These are phyloP conservation scores for Pestalotiopsis fici DNA, from an alignment of 2,329 filamentous ascomycete species.

Conservation along the genomic window DNA sequence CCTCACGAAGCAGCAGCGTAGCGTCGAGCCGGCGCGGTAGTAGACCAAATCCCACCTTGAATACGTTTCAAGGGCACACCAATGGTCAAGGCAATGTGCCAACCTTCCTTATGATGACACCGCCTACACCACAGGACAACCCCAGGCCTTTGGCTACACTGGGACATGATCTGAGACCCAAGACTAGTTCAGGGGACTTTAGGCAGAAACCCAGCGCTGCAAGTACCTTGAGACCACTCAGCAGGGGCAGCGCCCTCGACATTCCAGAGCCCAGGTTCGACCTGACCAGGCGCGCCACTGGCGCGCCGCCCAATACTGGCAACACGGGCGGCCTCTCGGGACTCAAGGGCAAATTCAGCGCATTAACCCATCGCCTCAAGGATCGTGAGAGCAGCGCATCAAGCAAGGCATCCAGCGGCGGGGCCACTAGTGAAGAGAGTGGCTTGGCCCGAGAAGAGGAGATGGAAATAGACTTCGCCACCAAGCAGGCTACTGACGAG, in stretches of 20 bases:
- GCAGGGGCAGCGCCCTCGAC: conserved; percentile 12
- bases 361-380: conserved; percentile 23
- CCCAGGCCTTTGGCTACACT: conserved; percentile 21
- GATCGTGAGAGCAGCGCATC: conserved; percentile 16
- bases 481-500: neutral
- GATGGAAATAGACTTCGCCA: neutral
- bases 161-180: conserved; percentile 19
- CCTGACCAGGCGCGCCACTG: neutral
- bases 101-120: conserved; percentile 31
- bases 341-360: conserved; percentile 5
- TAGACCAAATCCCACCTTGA: conserved; percentile 21
- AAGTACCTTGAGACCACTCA: conserved; percentile 19
- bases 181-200: neutral
- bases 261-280: neutral
- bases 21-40: conserved; percentile 47
- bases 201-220: conserved; percentile 26
- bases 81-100: conserved; percentile 26
- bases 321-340: neutral
- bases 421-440: neutral
- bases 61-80: conserved; percentile 20
- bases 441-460: neutral
- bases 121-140: conserved; percentile 23
- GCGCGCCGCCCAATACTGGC: neutral
- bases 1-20: conserved; percentile 55
- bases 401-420: neutral